A percentile compares a stretch with the other conserved stretches of the same genome.
Conservation (phyloP, 106 monocot species). For the Platanthera zijinensis region DNA sequence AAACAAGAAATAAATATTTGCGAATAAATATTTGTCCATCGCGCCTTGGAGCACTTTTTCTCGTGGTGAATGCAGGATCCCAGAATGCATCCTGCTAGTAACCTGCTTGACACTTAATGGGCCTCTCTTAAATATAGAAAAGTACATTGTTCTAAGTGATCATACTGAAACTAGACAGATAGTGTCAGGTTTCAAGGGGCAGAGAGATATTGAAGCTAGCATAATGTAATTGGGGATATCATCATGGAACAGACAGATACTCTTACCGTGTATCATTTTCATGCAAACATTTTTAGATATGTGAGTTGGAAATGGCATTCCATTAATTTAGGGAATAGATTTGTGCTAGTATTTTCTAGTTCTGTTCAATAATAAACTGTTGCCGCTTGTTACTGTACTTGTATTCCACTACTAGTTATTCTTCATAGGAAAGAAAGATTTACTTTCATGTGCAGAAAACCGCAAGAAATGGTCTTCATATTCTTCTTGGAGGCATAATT, state of each 20-base stretch:
- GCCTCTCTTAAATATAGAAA: too few relatives aligned
- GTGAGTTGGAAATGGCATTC: neutral
- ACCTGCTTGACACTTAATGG: too few relatives aligned
- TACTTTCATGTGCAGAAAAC: conserved; percentile 50
- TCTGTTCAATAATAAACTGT: neutral
- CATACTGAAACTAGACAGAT: too few relatives aligned
- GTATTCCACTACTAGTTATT: neutral
- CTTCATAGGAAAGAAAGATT: neutral
- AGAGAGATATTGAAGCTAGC: too few relatives aligned
- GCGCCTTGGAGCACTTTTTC: too few relatives aligned
- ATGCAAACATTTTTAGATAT: neutral
- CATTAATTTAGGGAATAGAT: neutral
- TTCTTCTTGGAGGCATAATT: conserved; percentile 81
- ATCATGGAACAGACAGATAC: neutral
- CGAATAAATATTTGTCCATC: too few relatives aligned
- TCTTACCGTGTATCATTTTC: neutral
- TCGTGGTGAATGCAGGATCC: too few relatives aligned
- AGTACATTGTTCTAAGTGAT: too few relatives aligned
- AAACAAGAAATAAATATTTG: too few relatives aligned
- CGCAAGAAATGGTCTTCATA: conserved; percentile 60
- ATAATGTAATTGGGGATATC: too few relatives aligned
- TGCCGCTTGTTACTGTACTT: neutral
- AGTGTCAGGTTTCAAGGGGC: too few relatives aligned
- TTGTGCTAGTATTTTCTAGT: neutral
- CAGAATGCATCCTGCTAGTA: too few relatives aligned